Conservation (phyloP, 495 filamentous ascomycete species). For the Penicillium soppii region DNA sequence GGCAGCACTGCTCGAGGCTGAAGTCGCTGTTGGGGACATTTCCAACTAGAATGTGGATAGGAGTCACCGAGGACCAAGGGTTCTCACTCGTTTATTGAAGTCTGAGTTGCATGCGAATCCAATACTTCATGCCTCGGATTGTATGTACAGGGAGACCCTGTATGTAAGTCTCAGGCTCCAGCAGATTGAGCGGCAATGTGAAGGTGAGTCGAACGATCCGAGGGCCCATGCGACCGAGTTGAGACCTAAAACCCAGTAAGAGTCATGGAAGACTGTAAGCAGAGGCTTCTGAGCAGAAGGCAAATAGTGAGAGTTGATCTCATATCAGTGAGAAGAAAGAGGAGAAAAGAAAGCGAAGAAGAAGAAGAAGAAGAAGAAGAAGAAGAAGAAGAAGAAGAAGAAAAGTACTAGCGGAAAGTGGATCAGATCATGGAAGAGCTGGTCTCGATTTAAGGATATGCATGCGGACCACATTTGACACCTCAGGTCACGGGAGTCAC, state of each 20-base stretch:
- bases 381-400: neutral
- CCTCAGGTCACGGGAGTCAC: slow-evolving; percentile 5
- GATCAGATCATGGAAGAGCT: slow-evolving; percentile 10
- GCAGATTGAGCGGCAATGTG: neutral
- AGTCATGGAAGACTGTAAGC: neutral
- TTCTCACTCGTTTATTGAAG: neutral
- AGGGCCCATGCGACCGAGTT: neutral
- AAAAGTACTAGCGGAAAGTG: no score
- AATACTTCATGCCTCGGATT: slow-evolving; percentile 5
- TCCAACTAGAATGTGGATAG: neutral
- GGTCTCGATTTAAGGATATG: slow-evolving; percentile 7
- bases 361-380: neutral
- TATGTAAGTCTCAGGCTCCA: neutral
- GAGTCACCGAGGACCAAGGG: neutral
- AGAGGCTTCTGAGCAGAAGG: slow-evolving; percentile 2
- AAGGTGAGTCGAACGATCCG: neutral
- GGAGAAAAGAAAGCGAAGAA: neutral
- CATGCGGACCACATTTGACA: slow-evolving; percentile 12
- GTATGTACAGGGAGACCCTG: neutral
- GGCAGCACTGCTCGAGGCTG: slow-evolving; percentile 19
- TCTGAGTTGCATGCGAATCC: neutral
- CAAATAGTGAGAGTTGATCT: neutral
- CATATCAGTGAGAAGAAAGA: slow-evolving; percentile 5
- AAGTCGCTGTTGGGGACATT: slow-evolving; percentile 25
- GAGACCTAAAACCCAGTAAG: no score